These are phyloP conservation scores for Cyclotella sp. DNA, from an alignment of 108 stramenopile genomes.

Conservation along the genomic window DNA sequence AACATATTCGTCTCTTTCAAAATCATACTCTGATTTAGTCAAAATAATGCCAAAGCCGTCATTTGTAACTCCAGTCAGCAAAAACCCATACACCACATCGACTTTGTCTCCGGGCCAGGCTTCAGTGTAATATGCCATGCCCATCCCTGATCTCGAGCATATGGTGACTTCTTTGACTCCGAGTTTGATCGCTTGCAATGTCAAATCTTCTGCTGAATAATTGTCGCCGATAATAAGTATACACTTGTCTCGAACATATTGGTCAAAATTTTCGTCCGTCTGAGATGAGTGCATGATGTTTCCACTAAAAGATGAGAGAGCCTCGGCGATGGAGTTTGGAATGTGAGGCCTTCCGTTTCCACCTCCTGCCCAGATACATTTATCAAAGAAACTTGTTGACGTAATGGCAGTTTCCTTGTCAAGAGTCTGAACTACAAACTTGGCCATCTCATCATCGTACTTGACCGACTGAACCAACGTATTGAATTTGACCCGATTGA, in stretches of 20 bases:
- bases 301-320: constrained; percentile 28
- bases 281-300: constrained; percentile 55
- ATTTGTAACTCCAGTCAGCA: constrained; percentile 11
- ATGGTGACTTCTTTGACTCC: constrained; percentile 51
- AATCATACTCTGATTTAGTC: constrained; percentile 1
- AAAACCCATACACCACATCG: constrained; percentile 19
- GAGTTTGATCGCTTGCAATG: constrained; percentile 54
- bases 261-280: constrained; percentile 22
- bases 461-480: constrained; percentile 48
- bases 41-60: constrained; percentile 22
- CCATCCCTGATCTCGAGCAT: constrained; percentile 26
- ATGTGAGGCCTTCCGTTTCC: constrained; percentile 50
- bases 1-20: neutral
- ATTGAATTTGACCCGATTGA: constrained; percentile 56
- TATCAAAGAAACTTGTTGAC: constrained; percentile 48
- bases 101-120: constrained; percentile 53
- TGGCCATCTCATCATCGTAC: constrained; percentile 21
- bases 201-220: constrained; percentile 72
- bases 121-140: constrained; percentile 19
- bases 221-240: constrained; percentile 61
- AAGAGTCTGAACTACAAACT: constrained; percentile 36
- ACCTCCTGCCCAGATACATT: constrained; percentile 75
- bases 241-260: constrained; percentile 39
- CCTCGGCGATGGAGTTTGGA: constrained; percentile 25
- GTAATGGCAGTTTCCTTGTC: constrained; percentile 21